These are phyloP conservation scores for Fusarium cyanostomum DNA, from an alignment of 2,329 filamentous ascomycete genomes.

Conservation along the genomic window DNA sequence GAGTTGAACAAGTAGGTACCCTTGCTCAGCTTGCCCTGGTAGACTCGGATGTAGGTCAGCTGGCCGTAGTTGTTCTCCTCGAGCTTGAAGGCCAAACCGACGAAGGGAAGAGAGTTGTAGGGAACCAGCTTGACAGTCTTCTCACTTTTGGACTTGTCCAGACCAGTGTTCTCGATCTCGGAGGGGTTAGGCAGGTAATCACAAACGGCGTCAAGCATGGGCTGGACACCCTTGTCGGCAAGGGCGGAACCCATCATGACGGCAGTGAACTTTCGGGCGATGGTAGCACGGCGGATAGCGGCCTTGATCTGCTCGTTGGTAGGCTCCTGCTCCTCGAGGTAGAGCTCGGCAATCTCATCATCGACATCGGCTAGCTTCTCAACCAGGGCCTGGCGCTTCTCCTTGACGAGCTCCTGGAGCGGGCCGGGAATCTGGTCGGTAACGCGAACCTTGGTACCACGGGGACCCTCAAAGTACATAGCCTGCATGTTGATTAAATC, in stretches of 20 bases:
- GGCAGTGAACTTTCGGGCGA: conserved; percentile 87
- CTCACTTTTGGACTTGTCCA: conserved; percentile 84
- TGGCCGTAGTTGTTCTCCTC: conserved; percentile 99
- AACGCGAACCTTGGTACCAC: conserved; percentile 79
- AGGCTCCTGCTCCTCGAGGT: conserved; percentile 86
- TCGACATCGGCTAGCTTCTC: conserved; percentile 97
- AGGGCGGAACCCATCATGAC: conserved; percentile 97
- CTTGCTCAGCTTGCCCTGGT: conserved; percentile 91
- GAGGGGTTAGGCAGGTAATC: conserved; percentile 94
- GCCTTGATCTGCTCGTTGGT: conserved; percentile 86
- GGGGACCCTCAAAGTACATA: conserved; percentile 88
- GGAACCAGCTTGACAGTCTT: conserved; percentile 86
- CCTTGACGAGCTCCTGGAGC: conserved; percentile 76
- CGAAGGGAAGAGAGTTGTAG: conserved; percentile 93
- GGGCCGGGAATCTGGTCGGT: conserved; percentile 86
- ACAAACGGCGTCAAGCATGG: conserved; percentile 95
- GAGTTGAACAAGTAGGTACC: conserved; percentile 93
- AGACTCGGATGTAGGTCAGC: conserved; percentile 97
- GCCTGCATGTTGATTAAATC: conserved; percentile 93
- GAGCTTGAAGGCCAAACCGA: conserved; percentile 96
- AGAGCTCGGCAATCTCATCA: conserved; percentile 96
- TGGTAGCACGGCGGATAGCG: conserved; percentile 91
- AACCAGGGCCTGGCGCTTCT: conserved; percentile 86
- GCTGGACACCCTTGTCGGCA: conserved; percentile 93
- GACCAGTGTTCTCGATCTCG: conserved; percentile 87